A percentile compares a stretch with the other conserved stretches of the same genome.
phyloP scores from a whole-genome alignment of 2,329 filamentous ascomycete genomes.

The Neofusicoccum laricinum region DNA sequence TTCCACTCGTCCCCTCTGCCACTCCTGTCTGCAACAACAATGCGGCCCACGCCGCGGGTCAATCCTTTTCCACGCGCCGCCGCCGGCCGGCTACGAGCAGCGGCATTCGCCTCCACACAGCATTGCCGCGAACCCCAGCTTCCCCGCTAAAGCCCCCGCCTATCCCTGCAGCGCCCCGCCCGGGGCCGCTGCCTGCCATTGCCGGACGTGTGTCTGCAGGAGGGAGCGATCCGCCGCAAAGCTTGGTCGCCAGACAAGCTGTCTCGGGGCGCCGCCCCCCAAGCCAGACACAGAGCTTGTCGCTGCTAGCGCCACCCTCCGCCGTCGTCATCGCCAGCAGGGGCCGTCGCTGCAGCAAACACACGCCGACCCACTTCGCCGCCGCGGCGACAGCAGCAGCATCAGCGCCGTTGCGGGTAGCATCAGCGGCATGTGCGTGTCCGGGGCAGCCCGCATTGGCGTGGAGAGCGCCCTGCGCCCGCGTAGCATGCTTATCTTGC shows the following conservation, averaged over 20 bases:
- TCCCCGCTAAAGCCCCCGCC: neutral
- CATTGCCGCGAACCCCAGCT: neutral
- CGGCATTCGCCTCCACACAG: neutral
- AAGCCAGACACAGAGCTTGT: conserved; percentile 9
- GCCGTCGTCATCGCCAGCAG: neutral
- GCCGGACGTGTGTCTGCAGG: neutral
- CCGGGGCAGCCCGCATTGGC: neutral
- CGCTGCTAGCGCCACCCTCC: neutral
- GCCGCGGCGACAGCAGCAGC: neutral
- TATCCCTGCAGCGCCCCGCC: neutral
- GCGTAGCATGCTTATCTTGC: neutral
- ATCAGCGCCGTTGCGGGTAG: neutral
- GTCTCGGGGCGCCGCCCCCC: neutral
- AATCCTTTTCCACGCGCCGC: neutral
- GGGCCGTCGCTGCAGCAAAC: neutral
- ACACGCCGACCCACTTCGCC: neutral
- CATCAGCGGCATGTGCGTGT: neutral
- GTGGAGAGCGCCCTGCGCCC: neutral
- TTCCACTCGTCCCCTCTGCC: no score
- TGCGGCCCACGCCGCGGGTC: neutral
- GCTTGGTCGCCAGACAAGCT: neutral
- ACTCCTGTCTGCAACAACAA: no score
- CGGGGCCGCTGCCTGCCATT: neutral
- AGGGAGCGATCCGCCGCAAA: conserved; percentile 9
- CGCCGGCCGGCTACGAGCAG: neutral